These are phyloP conservation scores for Myriosclerotinia scirpicola DNA, from an alignment of 2,329 filamentous ascomycete genomes.

Conservation along the genomic window DNA sequence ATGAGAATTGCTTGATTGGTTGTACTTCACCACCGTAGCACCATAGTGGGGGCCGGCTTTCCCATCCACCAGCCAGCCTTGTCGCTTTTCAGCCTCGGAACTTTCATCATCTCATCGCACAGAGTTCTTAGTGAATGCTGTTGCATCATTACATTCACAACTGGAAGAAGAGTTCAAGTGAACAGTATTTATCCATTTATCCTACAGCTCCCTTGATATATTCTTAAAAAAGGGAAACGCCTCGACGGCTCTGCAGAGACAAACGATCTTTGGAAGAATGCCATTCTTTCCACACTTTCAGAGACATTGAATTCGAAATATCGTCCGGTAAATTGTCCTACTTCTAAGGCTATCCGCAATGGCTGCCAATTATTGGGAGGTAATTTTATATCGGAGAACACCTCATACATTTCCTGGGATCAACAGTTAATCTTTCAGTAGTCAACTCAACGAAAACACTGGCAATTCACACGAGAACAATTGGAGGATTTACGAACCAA, in stretches of 20 bases:
- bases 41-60: constrained; percentile 5
- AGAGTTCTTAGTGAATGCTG: background rate
- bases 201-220: background rate
- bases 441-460: constrained; percentile 85
- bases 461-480: constrained; percentile 85
- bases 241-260: background rate
- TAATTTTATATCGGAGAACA: background rate
- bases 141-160: background rate
- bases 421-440: constrained; percentile 40
- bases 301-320: background rate
- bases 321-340: background rate
- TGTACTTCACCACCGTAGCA: constrained; percentile 15
- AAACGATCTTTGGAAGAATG: background rate
- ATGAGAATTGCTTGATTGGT: constrained; percentile 24
- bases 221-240: background rate
- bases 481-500: constrained; percentile 72
- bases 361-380: constrained; percentile 30
- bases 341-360: constrained; percentile 7
- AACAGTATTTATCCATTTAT: too few relatives aligned
- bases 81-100: constrained; percentile 21
- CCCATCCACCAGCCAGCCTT: constrained; percentile 15
- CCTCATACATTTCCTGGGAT: background rate
- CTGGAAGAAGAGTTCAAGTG: background rate
- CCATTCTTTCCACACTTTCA: background rate
- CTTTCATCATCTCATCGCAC: background rate